Conservation (phyloP, 106 monocot species). For the Dioscorea alata region DNA sequence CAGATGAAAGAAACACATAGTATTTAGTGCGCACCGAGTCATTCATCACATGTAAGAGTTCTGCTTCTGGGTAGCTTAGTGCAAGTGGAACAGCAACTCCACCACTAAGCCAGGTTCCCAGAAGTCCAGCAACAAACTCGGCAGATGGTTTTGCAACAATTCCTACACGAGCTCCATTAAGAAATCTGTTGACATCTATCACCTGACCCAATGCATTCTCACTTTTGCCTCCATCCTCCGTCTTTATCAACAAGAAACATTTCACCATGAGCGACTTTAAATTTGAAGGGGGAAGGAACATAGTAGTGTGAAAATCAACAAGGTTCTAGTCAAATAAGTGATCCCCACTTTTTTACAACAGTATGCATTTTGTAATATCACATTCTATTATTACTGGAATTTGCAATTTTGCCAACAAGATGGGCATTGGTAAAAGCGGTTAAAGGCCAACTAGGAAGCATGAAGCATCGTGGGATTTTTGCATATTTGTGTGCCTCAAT, state of each 20-base stretch:
- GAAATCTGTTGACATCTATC: slow-evolving; percentile 15
- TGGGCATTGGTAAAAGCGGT: too few species aligned
- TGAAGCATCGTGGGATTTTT: too few species aligned
- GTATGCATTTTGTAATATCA: too few species aligned
- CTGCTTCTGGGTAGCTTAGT: slow-evolving; percentile 88
- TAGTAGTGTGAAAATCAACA: background rate
- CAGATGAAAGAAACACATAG: background rate
- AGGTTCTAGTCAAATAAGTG: background rate
- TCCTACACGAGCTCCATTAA: slow-evolving; percentile 78
- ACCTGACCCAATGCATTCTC: slow-evolving; percentile 9
- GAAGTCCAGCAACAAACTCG: slow-evolving; percentile 88
- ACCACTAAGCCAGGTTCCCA: slow-evolving; percentile 92
- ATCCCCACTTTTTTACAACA: too few species aligned
- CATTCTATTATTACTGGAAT: too few species aligned
- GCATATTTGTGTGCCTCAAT: background rate
- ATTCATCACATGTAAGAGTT: slow-evolving; percentile 93
- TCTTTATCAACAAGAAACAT: slow-evolving; percentile 7
- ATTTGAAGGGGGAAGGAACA: background rate
- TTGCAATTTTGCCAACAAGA: too few species aligned
- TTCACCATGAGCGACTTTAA: background rate
- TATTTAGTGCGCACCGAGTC: slow-evolving; percentile 50
- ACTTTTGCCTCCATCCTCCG: background rate
- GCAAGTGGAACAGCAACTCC: slow-evolving; percentile 97
- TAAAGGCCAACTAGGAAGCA: too few species aligned
- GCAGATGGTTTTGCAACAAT: slow-evolving; percentile 92